Evolutionary conservation across 805 yeast genomes (phyloP).

Genomic region (Ogataea naganishii): DNA sequence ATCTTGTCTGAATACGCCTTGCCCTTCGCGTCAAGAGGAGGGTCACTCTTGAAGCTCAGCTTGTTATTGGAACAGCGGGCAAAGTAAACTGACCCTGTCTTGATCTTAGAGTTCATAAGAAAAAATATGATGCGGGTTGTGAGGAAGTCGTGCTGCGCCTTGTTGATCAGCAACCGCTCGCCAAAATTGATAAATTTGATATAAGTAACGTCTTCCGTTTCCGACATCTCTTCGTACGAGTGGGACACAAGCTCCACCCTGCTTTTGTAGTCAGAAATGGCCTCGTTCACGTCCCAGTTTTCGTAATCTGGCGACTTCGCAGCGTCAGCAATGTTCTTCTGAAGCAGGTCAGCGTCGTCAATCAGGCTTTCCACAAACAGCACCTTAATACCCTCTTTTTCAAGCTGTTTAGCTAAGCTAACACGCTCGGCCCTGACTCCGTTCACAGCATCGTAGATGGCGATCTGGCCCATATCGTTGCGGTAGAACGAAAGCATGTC

Average conservation of each 20-base stretch:
- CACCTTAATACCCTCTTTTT: conserved; percentile 56
- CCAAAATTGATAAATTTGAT: conserved; percentile 90
- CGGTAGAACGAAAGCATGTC: conserved; percentile 69
- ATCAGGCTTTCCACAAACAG: conserved; percentile 84
- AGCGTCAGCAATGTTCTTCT: conserved; percentile 77
- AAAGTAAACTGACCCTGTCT: conserved; percentile 84
- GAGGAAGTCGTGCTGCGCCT: conserved; percentile 80
- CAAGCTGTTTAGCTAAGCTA: conserved; percentile 46
- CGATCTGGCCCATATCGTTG: conserved; percentile 83
- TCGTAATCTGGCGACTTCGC: conserved; percentile 80
- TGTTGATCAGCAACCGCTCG: conserved; percentile 68
- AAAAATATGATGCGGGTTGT: conserved; percentile 87
- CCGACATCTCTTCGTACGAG: conserved; percentile 65
- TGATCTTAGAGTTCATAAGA: conserved; percentile 82
- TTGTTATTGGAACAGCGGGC: conserved; percentile 69
- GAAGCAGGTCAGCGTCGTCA: conserved; percentile 60
- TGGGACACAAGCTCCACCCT: conserved; percentile 63
- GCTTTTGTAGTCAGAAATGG: conserved; percentile 67
- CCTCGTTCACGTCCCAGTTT: conserved; percentile 66
- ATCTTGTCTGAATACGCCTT: conserved; percentile 55
- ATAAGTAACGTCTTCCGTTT: conserved; percentile 48
- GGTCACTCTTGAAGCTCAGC: conserved; percentile 63
- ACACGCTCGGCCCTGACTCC: conserved; percentile 64
- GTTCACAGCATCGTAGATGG: conserved; percentile 92
- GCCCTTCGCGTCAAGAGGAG: conserved; percentile 73